phyloP scores from a whole-genome alignment of 2,329 filamentous ascomycete species.

The Stagonosporopsis rhizophila region DNA sequence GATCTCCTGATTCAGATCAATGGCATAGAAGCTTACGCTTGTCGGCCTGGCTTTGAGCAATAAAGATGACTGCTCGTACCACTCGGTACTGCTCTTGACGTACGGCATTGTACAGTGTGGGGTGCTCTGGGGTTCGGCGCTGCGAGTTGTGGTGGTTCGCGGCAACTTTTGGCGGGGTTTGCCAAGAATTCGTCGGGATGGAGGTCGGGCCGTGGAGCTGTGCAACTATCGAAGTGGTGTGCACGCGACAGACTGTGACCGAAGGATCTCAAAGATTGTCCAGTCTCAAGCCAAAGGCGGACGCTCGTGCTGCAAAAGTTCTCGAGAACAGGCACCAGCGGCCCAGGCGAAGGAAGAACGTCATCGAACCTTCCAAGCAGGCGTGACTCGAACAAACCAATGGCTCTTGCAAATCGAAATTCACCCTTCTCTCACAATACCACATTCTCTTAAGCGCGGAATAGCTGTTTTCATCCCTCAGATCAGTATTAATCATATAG shows the following conservation, averaged over 20 bases:
- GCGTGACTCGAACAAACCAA: conserved; percentile 16
- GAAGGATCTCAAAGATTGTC: background rate
- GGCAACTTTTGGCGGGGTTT: conserved; percentile 43
- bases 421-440: background rate
- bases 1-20: conserved; percentile 18
- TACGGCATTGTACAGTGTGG: conserved; percentile 69
- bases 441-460: background rate
- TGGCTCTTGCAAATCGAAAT: conserved; percentile 10
- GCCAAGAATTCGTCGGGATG: conserved; percentile 12
- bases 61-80: conserved; percentile 85
- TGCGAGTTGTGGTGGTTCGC: conserved; percentile 20
- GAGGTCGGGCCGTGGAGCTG: conserved; percentile 11
- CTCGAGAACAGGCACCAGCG: conserved; percentile 4
- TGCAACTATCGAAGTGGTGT: background rate
- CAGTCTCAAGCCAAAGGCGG: too few species aligned
- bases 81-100: conserved; percentile 83
- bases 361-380: conserved; percentile 17
- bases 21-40: conserved; percentile 66
- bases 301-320: background rate
- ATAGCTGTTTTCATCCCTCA: background rate
- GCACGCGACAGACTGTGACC: conserved; percentile 4
- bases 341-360: conserved; percentile 6
- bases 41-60: conserved; percentile 86
- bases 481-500: background rate
- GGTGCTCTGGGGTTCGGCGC: conserved; percentile 19